A percentile compares a stretch with the other conserved stretches of the same genome.
Conservation (phyloP, 2,329 filamentous ascomycete genomes). For the Tolypocladium amazonense region DNA sequence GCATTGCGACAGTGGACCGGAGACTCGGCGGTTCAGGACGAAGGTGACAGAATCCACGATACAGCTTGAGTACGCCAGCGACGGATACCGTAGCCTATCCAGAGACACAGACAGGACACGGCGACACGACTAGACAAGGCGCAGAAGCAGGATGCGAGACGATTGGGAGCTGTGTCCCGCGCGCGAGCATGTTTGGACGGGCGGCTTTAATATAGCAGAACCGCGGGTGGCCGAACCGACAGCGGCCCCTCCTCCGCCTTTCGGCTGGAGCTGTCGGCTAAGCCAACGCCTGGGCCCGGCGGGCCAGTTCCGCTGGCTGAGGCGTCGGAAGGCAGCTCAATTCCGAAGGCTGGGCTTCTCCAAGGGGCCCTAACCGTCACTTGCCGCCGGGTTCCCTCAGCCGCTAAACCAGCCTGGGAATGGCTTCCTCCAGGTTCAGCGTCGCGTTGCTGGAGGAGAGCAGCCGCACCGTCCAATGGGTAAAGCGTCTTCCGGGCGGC, state of each 20-base stretch:
- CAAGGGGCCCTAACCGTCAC: background rate
- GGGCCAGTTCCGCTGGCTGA: background rate
- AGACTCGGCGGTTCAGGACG: background rate
- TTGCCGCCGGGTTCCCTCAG: background rate
- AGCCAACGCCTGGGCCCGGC: background rate
- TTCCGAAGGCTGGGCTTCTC: background rate
- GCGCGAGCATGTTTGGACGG: background rate
- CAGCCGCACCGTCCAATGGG: background rate
- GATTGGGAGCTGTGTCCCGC: background rate
- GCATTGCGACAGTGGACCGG: slow-evolving; percentile 33
- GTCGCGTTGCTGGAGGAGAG: too few species aligned
- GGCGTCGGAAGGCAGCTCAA: background rate
- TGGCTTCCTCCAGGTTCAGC: background rate
- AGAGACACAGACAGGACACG: background rate
- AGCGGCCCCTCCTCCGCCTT: slow-evolving; percentile 1
- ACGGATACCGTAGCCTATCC: background rate
- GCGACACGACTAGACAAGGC: background rate
- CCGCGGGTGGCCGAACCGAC: slow-evolving; percentile 1
- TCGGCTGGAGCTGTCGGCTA: slow-evolving; percentile 1
- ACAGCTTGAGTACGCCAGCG: background rate
- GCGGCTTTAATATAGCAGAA: slow-evolving; percentile 1
- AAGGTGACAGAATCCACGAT: background rate
- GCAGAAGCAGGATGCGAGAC: background rate
- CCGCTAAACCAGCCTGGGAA: background rate
- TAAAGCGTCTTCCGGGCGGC: background rate